Evolutionary conservation across 352 stramenopile genomes (phyloP).

Genomic region (Globisporangium spiculum): DNA sequence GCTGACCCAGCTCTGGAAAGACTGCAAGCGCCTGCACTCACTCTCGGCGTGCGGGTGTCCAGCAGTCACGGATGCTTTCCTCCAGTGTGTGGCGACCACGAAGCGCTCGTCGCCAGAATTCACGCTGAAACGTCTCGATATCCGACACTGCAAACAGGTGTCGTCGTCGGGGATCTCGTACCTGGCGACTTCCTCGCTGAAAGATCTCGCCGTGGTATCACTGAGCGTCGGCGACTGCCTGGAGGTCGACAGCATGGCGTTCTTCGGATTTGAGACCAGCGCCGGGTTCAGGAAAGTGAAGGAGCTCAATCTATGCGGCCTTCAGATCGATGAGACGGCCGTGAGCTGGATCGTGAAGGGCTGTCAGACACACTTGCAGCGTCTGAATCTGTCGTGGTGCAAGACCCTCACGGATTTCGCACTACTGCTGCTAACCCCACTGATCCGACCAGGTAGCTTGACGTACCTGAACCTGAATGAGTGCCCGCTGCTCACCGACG

Average conservation of each 20-base stretch:
- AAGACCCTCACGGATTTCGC: constrained; percentile 52
- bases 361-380: constrained; percentile 30
- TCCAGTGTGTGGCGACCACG: constrained; percentile 54
- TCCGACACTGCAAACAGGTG: constrained; percentile 62
- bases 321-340: constrained; percentile 58
- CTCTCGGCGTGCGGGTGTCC: constrained; percentile 40
- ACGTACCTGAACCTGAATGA: constrained; percentile 42
- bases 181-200: constrained; percentile 38
- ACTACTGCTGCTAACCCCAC: constrained; percentile 45
- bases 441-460: constrained; percentile 25
- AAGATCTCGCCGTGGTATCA: constrained; percentile 26
- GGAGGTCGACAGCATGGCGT: constrained; percentile 64
- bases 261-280: constrained; percentile 69
- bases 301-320: constrained; percentile 37
- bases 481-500: constrained; percentile 43
- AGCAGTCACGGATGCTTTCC: constrained; percentile 49
- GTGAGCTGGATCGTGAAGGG: constrained; percentile 73
- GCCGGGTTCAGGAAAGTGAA: constrained; percentile 24
- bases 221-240: constrained; percentile 54
- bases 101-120: constrained; percentile 26
- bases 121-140: constrained; percentile 36
- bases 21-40: constrained; percentile 50
- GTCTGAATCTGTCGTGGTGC: constrained; percentile 52
- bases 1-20: constrained; percentile 51
- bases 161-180: constrained; percentile 59